phyloP scores from a whole-genome alignment of 2,329 filamentous ascomycete species.

The Allantophomopsis cytisporea region DNA sequence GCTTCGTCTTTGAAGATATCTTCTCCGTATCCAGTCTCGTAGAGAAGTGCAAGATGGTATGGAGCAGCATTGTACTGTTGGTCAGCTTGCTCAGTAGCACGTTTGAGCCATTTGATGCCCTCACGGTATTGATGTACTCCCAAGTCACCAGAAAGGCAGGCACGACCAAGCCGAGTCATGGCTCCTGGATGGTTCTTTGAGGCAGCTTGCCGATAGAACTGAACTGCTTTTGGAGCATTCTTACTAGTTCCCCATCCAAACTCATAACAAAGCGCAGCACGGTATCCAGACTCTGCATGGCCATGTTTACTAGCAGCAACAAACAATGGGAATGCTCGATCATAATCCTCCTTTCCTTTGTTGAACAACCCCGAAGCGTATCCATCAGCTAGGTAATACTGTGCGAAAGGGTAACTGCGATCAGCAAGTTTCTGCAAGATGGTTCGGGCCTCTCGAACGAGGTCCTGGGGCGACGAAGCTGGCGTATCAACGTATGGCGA shows the following conservation, averaged over 20 bases:
- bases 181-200: slow-evolving; percentile 92
- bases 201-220: slow-evolving; percentile 82
- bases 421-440: slow-evolving; percentile 81
- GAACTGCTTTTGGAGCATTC: slow-evolving; percentile 81
- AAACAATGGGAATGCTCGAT: slow-evolving; percentile 85
- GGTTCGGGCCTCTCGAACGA: slow-evolving; percentile 75
- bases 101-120: slow-evolving; percentile 91
- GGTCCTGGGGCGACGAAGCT: slow-evolving; percentile 44
- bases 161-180: slow-evolving; percentile 82
- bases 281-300: slow-evolving; percentile 90
- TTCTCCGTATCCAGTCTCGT: slow-evolving; percentile 86
- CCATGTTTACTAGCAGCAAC: slow-evolving; percentile 91
- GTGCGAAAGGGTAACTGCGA: slow-evolving; percentile 86
- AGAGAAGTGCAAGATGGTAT: slow-evolving; percentile 77
- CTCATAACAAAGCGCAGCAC: slow-evolving; percentile 88
- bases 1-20: slow-evolving; percentile 84
- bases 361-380: slow-evolving; percentile 90
- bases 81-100: slow-evolving; percentile 82
- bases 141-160: slow-evolving; percentile 80
- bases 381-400: slow-evolving; percentile 93
- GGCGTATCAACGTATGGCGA: slow-evolving; percentile 30
- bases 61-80: slow-evolving; percentile 84
- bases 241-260: slow-evolving; percentile 94
- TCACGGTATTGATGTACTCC: slow-evolving; percentile 78
- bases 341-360: slow-evolving; percentile 86